Base-by-base conservation (phyloP, 139 green algal species). In the Yamagishiella unicocca region DNA sequence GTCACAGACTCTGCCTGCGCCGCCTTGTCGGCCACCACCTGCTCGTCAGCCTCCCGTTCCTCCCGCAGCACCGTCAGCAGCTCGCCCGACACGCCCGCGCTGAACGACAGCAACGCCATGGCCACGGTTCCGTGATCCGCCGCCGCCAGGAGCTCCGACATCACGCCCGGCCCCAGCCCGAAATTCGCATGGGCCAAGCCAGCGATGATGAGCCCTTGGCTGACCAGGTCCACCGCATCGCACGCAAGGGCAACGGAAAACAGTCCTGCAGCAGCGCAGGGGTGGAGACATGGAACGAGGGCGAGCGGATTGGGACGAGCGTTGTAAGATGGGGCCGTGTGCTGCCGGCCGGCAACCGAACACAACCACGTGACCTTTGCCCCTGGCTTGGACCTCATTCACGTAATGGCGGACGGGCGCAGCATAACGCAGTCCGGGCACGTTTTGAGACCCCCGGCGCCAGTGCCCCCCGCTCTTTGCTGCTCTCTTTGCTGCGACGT, bases 61-160 rank as follows among this genome's bases (percentile, higher is more conserved):
- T 72, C 64, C 64, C 64, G 24, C 29, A 72, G 64, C 64, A 72
- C 64, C 64, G 64, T 72, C 64, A 72, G 64, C 64, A 72, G 64
- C 64, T 72, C 64, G 7, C 64, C 64, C 29, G 29, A 12, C 64
- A 72, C 64, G 9, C 64, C 70, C 22, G 37, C 40, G 19, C 38
- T 38, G 38, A 38, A 45, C 3, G 70, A 58, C 38, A 35, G 1
- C 2, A 77, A 14, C 4, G 31, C 31, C 70, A 77, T 72, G 29
- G 64, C 64, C 64, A 72, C 64, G 9, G 64, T 72, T 5, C 64
- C n/a, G 64, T 27, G 29, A 40, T 77, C 70, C 19, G 70, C 70
- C 38, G 37, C 4, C 25, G 70, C 70, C 38, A 55, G 38, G 22
- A 54, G 3, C 70, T 54, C 70, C 12, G 70, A 21, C 21, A 40